Base-by-base conservation (phyloP, 805 yeast genomes). In the Jamesozyma spencerorum region DNA sequence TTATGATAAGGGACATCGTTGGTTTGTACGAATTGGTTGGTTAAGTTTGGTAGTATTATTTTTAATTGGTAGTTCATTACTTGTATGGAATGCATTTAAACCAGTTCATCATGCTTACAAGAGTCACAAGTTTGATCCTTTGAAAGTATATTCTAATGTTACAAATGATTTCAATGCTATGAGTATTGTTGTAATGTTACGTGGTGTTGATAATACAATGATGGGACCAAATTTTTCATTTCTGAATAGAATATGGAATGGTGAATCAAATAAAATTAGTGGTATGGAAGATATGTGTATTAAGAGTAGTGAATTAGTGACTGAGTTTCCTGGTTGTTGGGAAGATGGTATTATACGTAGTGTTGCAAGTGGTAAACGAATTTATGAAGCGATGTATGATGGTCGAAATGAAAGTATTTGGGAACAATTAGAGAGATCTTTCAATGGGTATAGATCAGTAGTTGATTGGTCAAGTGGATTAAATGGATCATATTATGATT, bases 141-240 rank as follows among this genome's bases (percentile, higher is more conserved):
- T 46, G 22, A 32, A 38, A 12, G 28, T 38, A 31, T 54, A 54
- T 37, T 40, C 35, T 29, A 85, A 85, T 55, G 82, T 85, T 1
- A 81, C 94, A 0, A 77, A 74, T 46, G 65, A 65, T 2, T 85
- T 79, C 58, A 66, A 79, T 51, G 84, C 92, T n/a, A 77, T 94
- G 7, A 88, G 96, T 1, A 63, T 88, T 1, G 56, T 87, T 35
- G 68, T 88, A 1, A 85, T 22, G 26, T 6, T 10, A 22, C 26
- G 26, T 7, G 26, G 26, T n/a, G n/a, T n/a, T n/a, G n/a, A n/a
- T n/a, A n/a, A n/a, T n/a, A n/a, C n/a, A n/a, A n/a, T n/a, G n/a
- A n/a, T n/a, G n/a, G n/a, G n/a, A n/a, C n/a, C n/a, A n/a, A n/a
- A n/a, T n/a, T n/a, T n/a, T n/a, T n/a, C n/a, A n/a, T n/a, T n/a